A percentile compares a stretch with the other conserved stretches of the same genome.
These are phyloP conservation scores for Bonia amplexicaulis DNA, from an alignment of 176 grass and related monocot species.

Conservation along the genomic window DNA sequence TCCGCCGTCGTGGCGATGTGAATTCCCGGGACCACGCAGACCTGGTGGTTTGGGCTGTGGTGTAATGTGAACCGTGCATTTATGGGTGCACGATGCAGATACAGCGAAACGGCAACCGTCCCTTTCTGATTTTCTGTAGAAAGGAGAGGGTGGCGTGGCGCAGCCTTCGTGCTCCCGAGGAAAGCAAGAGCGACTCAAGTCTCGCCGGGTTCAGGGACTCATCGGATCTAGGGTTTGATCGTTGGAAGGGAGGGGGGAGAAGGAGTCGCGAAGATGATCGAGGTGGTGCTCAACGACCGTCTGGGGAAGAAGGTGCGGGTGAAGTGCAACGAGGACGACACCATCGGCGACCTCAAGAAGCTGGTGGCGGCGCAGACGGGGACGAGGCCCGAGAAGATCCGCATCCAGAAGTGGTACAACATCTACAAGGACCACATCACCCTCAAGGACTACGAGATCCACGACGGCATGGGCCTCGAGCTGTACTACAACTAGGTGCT, in stretches of 20 bases:
- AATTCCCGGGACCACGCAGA: too few species aligned
- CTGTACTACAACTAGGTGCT: slow-evolving; percentile 77
- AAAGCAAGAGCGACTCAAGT: background rate
- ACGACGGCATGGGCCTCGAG: slow-evolving; percentile 91
- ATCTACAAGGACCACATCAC: slow-evolving; percentile 96
- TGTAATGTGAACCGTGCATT: background rate
- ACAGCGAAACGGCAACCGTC: background rate
- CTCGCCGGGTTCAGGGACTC: background rate
- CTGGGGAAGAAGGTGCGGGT: slow-evolving; percentile 99
- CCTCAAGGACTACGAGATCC: slow-evolving; percentile 88
- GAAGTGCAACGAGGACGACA: slow-evolving; percentile 99
- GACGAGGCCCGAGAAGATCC: slow-evolving; percentile 79
- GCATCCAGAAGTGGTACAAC: slow-evolving; percentile 94
- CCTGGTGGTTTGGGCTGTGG: too few species aligned
- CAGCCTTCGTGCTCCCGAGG: background rate
- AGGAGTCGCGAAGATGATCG: slow-evolving; percentile 61
- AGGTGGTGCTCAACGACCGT: slow-evolving; percentile 96
- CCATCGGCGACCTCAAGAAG: slow-evolving; percentile 98
- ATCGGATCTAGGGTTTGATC: slow-evolving; percentile 24
- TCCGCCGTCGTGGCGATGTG: too few species aligned
- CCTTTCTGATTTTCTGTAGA: background rate
- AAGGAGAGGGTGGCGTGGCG: background rate
- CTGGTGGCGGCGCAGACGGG: slow-evolving; percentile 87
- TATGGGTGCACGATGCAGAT: background rate
- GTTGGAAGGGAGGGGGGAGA: background rate